phyloP scores from a whole-genome alignment of 805 yeast genomes.

The Yamadazyma philogaea region DNA sequence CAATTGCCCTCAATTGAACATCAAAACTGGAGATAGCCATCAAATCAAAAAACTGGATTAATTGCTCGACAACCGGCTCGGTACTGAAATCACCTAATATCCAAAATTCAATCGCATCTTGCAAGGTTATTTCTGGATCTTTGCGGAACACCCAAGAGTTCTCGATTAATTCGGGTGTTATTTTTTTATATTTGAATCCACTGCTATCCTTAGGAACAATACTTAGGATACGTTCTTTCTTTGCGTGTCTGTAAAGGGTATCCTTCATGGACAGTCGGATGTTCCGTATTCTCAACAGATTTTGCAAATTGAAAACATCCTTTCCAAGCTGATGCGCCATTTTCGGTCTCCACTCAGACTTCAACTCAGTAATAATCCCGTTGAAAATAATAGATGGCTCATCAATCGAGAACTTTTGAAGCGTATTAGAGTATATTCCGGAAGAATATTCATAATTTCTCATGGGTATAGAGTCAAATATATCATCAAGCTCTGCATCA shows the following conservation, averaged over 20 bases:
- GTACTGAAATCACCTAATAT: slow-evolving; percentile 55
- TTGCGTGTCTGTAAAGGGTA: slow-evolving; percentile 42
- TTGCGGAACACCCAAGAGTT: slow-evolving; percentile 28
- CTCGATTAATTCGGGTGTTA: slow-evolving; percentile 24
- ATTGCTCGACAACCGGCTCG: slow-evolving; percentile 16
- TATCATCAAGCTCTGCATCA: slow-evolving; percentile 22
- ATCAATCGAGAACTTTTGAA: slow-evolving; percentile 32
- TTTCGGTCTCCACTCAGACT: slow-evolving; percentile 51
- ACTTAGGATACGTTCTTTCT: slow-evolving; percentile 42
- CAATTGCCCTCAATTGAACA: slow-evolving; percentile 36
- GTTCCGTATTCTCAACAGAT: slow-evolving; percentile 22
- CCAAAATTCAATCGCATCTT: slow-evolving; percentile 29
- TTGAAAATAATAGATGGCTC: slow-evolving; percentile 61
- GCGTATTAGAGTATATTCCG: slow-evolving; percentile 20
- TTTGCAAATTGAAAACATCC: slow-evolving; percentile 46
- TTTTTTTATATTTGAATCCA: slow-evolving; percentile 29
- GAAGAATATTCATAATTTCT: slow-evolving; percentile 16
- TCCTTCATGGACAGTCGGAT: slow-evolving; percentile 32
- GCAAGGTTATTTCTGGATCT: not conserved
- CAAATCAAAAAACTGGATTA: slow-evolving; percentile 33
- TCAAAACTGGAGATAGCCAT: slow-evolving; percentile 23
- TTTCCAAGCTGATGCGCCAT: slow-evolving; percentile 50
- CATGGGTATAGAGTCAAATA: slow-evolving; percentile 15
- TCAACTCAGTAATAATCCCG: slow-evolving; percentile 62
- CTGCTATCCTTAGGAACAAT: slow-evolving; percentile 34